Base-by-base conservation (phyloP, 441 rosid genomes). In the Brassica hybrid region DNA sequence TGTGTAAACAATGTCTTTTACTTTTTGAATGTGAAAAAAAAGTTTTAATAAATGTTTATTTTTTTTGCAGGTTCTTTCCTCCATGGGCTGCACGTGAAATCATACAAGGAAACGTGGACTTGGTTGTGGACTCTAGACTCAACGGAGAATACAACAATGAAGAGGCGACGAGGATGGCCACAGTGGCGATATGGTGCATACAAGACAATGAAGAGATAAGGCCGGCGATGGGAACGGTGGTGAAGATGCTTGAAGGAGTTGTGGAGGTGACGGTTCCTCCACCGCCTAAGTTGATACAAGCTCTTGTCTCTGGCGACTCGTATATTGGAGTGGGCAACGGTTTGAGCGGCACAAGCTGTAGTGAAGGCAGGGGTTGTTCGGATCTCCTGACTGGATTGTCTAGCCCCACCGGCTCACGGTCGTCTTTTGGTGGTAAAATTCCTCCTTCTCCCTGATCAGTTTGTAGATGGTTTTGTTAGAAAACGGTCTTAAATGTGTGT, bases 191-290 rank as follows among this genome's bases (percentile, higher is more conserved):
- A 48, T 91, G 96, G 97, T 91, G 97, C 82, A 93, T 93, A 76
- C 97, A 93, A 67, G 97, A 93, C 59, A 83, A 82, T 7, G 97
- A 93, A 65, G 91, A 85, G 43, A 80, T 74, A 71, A 88, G 98
- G 82, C 98, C 98, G 3, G 73, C 92, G 13, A 91, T 93, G 93
- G 90, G 94, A 36, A 86, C 60, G 62, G 97, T 90, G 25, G 89
- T 91, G 76, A 93, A 93, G 79, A 90, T 93, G 97, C 83, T 91
- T 81, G 94, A 93, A 69, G 98, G 98, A 13, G 87, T 90, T 54
- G 92, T 91, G 73, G 88, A 90, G 60, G 84, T 91, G 52, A 48
- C 78, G 1, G 76, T 79, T 74, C 98, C 95, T 16, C 95, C 97
- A 14, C 90, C 90, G 0, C 98, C 97, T 45, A 93, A 84, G 72